A percentile compares a stretch with the other conserved stretches of the same genome.
Conservation (phyloP, 352 stramenopile species). For the Pythium volutum region DNA sequence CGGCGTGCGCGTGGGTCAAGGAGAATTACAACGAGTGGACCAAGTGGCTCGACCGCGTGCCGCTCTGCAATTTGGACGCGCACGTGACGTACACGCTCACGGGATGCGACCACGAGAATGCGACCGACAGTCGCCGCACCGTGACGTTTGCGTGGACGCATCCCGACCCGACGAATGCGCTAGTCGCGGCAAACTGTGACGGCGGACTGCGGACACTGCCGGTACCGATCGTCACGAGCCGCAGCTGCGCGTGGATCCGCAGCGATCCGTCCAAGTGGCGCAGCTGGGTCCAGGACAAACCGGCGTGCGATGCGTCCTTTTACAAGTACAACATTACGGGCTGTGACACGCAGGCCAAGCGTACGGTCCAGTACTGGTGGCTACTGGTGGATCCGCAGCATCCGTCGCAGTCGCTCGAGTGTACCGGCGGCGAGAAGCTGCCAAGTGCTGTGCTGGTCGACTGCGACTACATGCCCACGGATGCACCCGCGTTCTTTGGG, state of each 20-base stretch:
- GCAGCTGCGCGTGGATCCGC: constrained; percentile 36
- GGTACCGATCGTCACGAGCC: constrained; percentile 14
- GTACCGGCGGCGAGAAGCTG: constrained; percentile 26
- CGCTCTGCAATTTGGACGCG: constrained; percentile 20
- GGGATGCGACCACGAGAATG: constrained; percentile 17
- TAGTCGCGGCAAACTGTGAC: constrained; percentile 23
- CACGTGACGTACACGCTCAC: constrained; percentile 31
- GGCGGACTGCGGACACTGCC: constrained; percentile 21
- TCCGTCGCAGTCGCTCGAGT: constrained; percentile 30
- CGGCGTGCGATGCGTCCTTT: constrained; percentile 35
- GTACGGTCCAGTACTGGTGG: constrained; percentile 41
- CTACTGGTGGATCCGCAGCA: constrained; percentile 26
- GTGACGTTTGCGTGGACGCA: constrained; percentile 25
- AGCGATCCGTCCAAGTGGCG: constrained; percentile 18
- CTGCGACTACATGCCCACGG: constrained; percentile 33
- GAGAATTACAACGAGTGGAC: constrained; percentile 28
- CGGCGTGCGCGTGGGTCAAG: constrained; percentile 13
- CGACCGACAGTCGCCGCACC: constrained; percentile 20
- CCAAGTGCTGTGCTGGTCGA: constrained; percentile 17
- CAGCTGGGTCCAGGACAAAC: constrained; percentile 30
- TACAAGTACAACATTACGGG: constrained; percentile 39
- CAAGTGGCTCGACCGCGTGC: constrained; percentile 23
- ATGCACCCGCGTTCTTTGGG: constrained; percentile 4
- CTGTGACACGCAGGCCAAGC: constrained; percentile 29
- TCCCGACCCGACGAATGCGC: constrained; percentile 5